Evolutionary conservation across 106 monocot genomes (phyloP).

Genomic region (Dioscorea zingiberensis): DNA sequence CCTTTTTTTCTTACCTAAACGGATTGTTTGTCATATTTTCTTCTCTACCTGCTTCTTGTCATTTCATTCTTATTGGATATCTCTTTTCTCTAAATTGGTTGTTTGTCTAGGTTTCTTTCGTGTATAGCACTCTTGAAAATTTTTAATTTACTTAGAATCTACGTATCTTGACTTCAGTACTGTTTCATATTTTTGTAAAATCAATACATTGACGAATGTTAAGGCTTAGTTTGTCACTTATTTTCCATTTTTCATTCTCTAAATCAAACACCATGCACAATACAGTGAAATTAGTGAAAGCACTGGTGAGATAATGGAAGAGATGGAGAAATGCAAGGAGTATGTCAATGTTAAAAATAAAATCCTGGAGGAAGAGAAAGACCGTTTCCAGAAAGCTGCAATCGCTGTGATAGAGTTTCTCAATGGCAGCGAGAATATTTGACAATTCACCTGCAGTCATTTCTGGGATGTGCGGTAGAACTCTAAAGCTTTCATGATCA

Average conservation of each 20-base stretch:
- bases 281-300: slow-evolving; percentile 57
- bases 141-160: not conserved
- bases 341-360: slow-evolving; percentile 21
- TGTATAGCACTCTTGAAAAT: too few relatives aligned
- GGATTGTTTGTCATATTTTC: not conserved
- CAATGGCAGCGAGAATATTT: slow-evolving; percentile 10
- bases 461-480: not conserved
- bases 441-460: not conserved
- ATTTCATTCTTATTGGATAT: too few relatives aligned
- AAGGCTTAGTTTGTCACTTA: not conserved
- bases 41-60: too few relatives aligned
- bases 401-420: slow-evolving; percentile 56
- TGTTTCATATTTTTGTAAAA: not conserved
- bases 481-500: not conserved
- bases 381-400: slow-evolving; percentile 55
- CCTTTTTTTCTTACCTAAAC: not conserved
- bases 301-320: slow-evolving; percentile 36
- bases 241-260: not conserved
- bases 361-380: slow-evolving; percentile 42
- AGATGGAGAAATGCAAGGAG: slow-evolving; percentile 61
- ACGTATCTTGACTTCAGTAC: not conserved
- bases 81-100: too few relatives aligned
- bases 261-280: not conserved
- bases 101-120: too few relatives aligned
- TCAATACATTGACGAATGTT: not conserved